Percentiles rank a stretch among this genome's conserved stretches.
These are phyloP conservation scores for Fraxinus americana DNA, from an alignment of 257 asterid genomes.

Conservation along the genomic window DNA sequence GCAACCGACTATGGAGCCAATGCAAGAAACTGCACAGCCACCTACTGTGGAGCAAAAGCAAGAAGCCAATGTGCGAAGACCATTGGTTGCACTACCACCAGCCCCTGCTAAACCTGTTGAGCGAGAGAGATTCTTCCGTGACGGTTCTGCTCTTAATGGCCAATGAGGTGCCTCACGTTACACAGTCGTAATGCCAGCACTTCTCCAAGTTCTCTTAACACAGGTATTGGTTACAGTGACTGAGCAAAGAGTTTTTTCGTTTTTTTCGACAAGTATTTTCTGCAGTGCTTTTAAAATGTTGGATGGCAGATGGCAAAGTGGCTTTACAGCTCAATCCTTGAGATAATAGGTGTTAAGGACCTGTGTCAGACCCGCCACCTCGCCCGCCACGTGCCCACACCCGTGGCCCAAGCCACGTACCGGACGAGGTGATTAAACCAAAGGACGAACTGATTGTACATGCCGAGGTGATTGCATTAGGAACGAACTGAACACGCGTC, in stretches of 20 bases:
- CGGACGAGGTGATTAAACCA: too few relatives aligned
- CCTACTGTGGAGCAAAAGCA: conserved; percentile 30
- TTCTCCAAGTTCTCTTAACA: conserved; percentile 49
- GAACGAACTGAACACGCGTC: too few relatives aligned
- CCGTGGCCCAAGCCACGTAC: too few relatives aligned
- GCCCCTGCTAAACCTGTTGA: conserved; percentile 93
- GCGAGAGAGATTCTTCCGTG: conserved; percentile 85
- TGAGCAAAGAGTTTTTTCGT: conserved; percentile 18
- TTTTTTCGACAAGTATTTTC: neutral
- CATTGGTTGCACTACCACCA: conserved; percentile 70
- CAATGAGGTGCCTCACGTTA: conserved; percentile 72
- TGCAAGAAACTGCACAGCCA: conserved; percentile 37
- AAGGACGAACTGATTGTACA: too few relatives aligned
- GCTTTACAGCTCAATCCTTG: neutral
- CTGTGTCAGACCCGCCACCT: too few relatives aligned
- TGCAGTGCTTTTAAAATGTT: neutral
- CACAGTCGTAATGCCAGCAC: conserved; percentile 81
- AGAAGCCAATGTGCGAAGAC: conserved; percentile 30
- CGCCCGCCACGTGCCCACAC: too few relatives aligned
- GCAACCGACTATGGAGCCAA: conserved; percentile 35
- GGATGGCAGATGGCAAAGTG: neutral
- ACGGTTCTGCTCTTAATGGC: conserved; percentile 51
- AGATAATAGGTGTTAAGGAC: neutral
- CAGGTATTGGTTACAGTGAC: conserved; percentile 73
- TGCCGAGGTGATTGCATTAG: too few relatives aligned